Evolutionary conservation across 495 filamentous ascomycete genomes (phyloP), one percentile per base, ranked within the genome.

Genomic region (Annulohypoxylon bovei): DNA sequence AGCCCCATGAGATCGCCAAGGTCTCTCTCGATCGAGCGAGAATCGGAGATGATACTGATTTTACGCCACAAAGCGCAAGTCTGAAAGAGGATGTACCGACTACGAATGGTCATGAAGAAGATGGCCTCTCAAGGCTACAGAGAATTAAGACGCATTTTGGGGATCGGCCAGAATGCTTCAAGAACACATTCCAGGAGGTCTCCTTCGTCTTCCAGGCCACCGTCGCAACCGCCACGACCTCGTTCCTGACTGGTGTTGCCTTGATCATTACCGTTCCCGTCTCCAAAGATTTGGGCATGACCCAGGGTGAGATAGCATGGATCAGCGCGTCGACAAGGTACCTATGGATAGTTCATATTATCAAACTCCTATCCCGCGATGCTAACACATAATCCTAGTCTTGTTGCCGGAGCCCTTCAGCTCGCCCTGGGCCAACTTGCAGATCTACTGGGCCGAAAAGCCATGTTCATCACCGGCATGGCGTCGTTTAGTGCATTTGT

Each of bases 271-370:
- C 89, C 0, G 87, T 86, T 3, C 86, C 86, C 28, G 89, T 92
- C 62, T 88, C 86, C 6, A 70, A 68, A 8, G 87, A 90, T 70
- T 73, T 92, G 47, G 70, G 86, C 14, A 92, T 92, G 91, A 87
- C 86, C 6, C 87, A 85, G 44, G 87, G 88, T 3, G 83, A 92
- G 70, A 88, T 92, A 44, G 91, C 88, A 8, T 93, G 90, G 90
- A 89, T 92, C n/a, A 85, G 82, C 59, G 88, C 88, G n/a, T 83
- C 87, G 53, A 81, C 84, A 28, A 80, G 86, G 84, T 90, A 79
- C 23, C n/a, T n/a, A n/a, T n/a, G 86, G 82, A 52, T 22, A 65
- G 18, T 27, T 9, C 39, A 25, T n/a, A 23, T 27, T 6, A 27
- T 25, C 18, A 4, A 56, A 4, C 12, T 14, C 6, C 20, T 39